Percentiles rank a stretch among this genome's conserved stretches.
phyloP scores from a whole-genome alignment of 495 filamentous ascomycete species.

The Penicillium angulare region DNA sequence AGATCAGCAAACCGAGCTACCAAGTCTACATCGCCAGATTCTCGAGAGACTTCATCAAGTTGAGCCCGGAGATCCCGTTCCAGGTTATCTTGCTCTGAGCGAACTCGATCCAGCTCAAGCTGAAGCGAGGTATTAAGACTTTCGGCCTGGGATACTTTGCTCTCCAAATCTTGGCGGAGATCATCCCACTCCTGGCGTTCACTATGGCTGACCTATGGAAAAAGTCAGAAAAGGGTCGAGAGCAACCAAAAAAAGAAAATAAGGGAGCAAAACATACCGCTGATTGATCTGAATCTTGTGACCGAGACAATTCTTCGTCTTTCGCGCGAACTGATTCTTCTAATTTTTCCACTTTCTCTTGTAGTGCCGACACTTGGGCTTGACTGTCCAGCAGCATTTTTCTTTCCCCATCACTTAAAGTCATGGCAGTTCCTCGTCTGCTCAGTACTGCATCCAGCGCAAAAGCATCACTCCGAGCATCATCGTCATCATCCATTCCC shows the following conservation, averaged over 20 bases:
- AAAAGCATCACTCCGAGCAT: constrained; percentile 65
- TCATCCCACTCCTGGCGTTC: constrained; percentile 72
- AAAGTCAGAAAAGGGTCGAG: not conserved
- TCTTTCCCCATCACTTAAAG: constrained; percentile 61
- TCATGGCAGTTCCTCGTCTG: constrained; percentile 54
- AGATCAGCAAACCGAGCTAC: constrained; percentile 60
- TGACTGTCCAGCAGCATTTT: constrained; percentile 75
- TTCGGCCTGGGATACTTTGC: constrained; percentile 73
- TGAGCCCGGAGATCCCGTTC: constrained; percentile 64
- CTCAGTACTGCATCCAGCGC: constrained; percentile 56
- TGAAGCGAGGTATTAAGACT: constrained; percentile 73
- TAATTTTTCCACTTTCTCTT: constrained; percentile 70
- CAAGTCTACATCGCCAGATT: constrained; percentile 45
- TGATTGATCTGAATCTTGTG: constrained; percentile 29
- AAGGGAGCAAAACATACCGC: constrained; percentile 1
- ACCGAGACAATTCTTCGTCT: constrained; percentile 53
- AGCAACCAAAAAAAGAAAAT: not conserved
- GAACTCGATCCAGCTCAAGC: constrained; percentile 71
- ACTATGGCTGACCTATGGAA: constrained; percentile 33
- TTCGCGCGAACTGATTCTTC: constrained; percentile 59
- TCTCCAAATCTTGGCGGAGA: constrained; percentile 70
- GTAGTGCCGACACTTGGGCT: constrained; percentile 68
- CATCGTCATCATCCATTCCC: constrained; percentile 58
- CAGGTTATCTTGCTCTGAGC: constrained; percentile 61
- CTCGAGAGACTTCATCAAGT: constrained; percentile 52